Percentiles rank a stretch among this genome's conserved stretches.
Evolutionary conservation across 768 basidiomycete genomes (phyloP).

Genomic region (Boletus barrowsii): DNA sequence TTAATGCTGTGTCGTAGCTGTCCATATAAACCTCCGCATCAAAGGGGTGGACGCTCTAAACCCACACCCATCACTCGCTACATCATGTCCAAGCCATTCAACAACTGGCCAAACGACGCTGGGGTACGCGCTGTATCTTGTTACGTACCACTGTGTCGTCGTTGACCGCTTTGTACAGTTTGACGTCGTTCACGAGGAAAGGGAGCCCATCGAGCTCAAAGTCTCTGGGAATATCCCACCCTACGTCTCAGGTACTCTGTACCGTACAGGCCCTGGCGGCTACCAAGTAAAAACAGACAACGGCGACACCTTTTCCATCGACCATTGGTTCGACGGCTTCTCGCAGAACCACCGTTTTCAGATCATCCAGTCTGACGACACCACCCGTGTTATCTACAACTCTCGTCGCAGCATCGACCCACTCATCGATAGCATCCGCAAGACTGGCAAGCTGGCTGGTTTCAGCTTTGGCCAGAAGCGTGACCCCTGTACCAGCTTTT

Average conservation of each 20-base stretch:
- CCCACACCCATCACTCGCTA: too few relatives aligned
- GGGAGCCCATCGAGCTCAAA: constrained; percentile 24
- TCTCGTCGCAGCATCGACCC: constrained; percentile 31
- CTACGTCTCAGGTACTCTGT: constrained; percentile 36
- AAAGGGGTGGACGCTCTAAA: not conserved
- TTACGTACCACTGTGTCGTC: not conserved
- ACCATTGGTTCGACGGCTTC: constrained; percentile 44
- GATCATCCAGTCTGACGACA: constrained; percentile 25
- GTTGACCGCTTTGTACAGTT: constrained; percentile 17
- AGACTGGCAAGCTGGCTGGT: constrained; percentile 17
- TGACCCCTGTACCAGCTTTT: constrained; percentile 30
- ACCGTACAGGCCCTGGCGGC: constrained; percentile 39
- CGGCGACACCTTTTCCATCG: constrained; percentile 23
- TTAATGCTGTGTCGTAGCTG: too few relatives aligned
- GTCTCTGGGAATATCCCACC: constrained; percentile 32
- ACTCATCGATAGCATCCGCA: constrained; percentile 27
- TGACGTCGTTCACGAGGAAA: constrained; percentile 28
- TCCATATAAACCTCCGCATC: not conserved
- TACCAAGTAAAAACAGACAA: constrained; percentile 24
- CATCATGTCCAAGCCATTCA: constrained; percentile 25
- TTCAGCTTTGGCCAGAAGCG: constrained; percentile 32
- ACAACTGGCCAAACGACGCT: constrained; percentile 31
- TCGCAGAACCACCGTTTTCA: constrained; percentile 40
- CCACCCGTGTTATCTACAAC: constrained; percentile 33
- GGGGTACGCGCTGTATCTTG: constrained; percentile 14